phyloP scores from a whole-genome alignment of 1,284 basidiomycete genomes.

The Chalciporus sp. region DNA sequence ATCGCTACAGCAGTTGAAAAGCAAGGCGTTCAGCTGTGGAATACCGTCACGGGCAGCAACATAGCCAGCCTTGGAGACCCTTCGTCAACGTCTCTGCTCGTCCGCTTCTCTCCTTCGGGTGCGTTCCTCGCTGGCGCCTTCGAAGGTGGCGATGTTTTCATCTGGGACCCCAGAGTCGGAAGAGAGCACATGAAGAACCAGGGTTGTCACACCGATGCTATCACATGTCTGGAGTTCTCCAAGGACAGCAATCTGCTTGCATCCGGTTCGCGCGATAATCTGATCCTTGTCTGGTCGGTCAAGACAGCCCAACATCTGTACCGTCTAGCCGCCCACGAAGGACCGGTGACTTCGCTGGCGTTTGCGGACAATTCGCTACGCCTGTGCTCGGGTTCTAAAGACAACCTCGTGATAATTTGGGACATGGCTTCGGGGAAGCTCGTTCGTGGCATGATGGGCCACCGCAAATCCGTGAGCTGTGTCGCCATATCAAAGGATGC shows the following conservation, averaged over 20 bases:
- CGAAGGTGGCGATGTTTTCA: constrained; percentile 12
- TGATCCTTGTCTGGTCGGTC: constrained; percentile 25
- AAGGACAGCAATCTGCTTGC: constrained; percentile 18
- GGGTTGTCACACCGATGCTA: constrained; percentile 13
- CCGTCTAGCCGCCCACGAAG: constrained; percentile 17
- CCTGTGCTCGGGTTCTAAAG: constrained; percentile 22
- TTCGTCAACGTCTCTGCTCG: constrained; percentile 16
- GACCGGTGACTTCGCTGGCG: constrained; percentile 17
- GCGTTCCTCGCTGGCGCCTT: constrained; percentile 23
- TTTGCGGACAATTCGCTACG: constrained; percentile 17
- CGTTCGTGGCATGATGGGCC: constrained; percentile 20
- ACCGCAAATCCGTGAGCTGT: constrained; percentile 21
- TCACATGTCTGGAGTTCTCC: constrained; percentile 28
- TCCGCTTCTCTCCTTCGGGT: constrained; percentile 30
- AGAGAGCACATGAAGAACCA: constrained; percentile 23
- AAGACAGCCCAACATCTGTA: constrained; percentile 14
- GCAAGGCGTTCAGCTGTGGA: constrained; percentile 29
- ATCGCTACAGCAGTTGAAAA: constrained; percentile 21
- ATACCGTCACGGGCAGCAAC: constrained; percentile 20
- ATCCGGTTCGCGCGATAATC: constrained; percentile 25
- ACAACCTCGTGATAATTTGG: constrained; percentile 26
- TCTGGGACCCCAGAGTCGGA: constrained; percentile 31
- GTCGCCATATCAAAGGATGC: constrained; percentile 21
- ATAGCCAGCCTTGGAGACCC: constrained; percentile 22
- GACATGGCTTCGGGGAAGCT: constrained; percentile 20